These are phyloP conservation scores for Neospermospora avenae DNA, from an alignment of 2,329 filamentous ascomycete genomes.

Conservation along the genomic window DNA sequence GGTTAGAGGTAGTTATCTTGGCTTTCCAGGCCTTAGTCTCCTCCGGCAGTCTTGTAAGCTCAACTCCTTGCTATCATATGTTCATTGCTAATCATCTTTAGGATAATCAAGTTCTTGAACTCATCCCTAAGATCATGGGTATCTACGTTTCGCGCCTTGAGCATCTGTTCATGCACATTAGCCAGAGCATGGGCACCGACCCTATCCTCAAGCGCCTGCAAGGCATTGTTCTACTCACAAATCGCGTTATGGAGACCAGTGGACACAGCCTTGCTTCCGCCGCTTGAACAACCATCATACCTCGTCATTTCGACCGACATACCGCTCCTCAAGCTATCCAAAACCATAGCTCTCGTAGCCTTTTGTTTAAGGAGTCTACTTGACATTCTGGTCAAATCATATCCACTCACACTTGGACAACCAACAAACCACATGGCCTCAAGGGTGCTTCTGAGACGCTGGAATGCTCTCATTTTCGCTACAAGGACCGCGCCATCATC, in stretches of 20 bases:
- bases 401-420: constrained; percentile 23
- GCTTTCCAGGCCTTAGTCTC: constrained; percentile 41
- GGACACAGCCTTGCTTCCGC: constrained; percentile 7
- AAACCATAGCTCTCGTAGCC: constrained; percentile 6
- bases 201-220: constrained; percentile 47
- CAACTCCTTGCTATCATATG: background rate
- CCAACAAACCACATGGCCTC: constrained; percentile 15
- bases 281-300: constrained; percentile 3
- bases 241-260: constrained; percentile 32
- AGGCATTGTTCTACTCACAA: constrained; percentile 39
- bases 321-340: constrained; percentile 5
- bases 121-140: constrained; percentile 55
- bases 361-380: constrained; percentile 27
- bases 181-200: constrained; percentile 46
- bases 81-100: constrained; percentile 35
- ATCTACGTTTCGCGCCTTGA: constrained; percentile 52
- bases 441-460: constrained; percentile 28
- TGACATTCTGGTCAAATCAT: constrained; percentile 21
- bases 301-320: constrained; percentile 2
- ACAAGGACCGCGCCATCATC: constrained; percentile 7
- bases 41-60: constrained; percentile 35
- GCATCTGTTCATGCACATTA: constrained; percentile 50
- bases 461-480: constrained; percentile 32
- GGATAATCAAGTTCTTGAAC: constrained; percentile 53
- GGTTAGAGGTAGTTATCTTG: constrained; percentile 59